phyloP scores from a whole-genome alignment of 176 grass and related monocot genomes.

The Carex parvula region DNA sequence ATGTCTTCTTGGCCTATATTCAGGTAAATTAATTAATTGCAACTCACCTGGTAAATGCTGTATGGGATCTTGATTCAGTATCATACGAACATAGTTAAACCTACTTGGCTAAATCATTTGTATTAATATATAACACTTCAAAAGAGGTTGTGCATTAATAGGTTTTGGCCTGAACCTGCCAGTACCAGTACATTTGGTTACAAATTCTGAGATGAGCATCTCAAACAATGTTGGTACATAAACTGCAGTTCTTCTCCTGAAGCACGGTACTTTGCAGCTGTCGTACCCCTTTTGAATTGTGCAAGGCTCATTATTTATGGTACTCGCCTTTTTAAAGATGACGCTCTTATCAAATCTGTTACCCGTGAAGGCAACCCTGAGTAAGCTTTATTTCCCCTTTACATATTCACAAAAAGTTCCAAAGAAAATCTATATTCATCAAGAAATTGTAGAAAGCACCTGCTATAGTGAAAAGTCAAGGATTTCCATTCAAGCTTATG shows the following conservation, averaged over 20 bases:
- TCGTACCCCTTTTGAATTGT: constrained; percentile 67
- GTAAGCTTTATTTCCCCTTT: constrained; percentile 36
- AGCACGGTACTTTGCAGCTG: constrained; percentile 74
- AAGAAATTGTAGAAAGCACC: background rate
- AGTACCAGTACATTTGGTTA: background rate
- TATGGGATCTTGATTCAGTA: background rate
- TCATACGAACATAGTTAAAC: background rate
- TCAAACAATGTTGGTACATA: background rate
- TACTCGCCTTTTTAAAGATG: constrained; percentile 45
- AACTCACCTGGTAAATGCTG: background rate
- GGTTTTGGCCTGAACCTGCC: background rate
- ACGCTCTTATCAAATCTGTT: constrained; percentile 82
- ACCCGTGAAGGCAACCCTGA: constrained; percentile 88
- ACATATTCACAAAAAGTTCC: background rate
- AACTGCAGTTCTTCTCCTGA: constrained; percentile 41
- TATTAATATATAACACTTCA: background rate
- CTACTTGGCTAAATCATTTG: background rate
- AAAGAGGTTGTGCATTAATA: background rate
- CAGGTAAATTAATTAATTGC: constrained; percentile 36
- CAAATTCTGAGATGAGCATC: background rate
- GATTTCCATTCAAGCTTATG: background rate
- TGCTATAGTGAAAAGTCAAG: no score
- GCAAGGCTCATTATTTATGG: constrained; percentile 66
- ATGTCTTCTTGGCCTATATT: constrained; percentile 89
- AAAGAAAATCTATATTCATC: background rate